A percentile compares a stretch with the other conserved stretches of the same genome.
Conservation (phyloP, 208 protist species). For the Blastocrithidia nonstop region DNA sequence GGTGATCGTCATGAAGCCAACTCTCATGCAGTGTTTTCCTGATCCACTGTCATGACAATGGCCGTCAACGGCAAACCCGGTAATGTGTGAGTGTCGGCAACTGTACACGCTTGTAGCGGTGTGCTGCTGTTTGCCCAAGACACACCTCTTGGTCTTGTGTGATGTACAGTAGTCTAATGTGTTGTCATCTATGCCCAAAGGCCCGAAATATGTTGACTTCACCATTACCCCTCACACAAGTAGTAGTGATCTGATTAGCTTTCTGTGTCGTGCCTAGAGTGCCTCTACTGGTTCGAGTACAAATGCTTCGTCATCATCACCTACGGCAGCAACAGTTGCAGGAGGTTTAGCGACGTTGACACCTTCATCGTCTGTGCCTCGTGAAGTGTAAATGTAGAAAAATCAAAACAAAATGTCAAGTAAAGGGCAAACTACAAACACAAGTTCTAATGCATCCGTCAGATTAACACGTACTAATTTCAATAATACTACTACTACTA, state of each 20-base stretch:
- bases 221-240: constrained; percentile 40
- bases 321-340: neutral
- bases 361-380: neutral
- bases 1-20: constrained; percentile 9
- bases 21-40: constrained; percentile 65
- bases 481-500: too few species aligned
- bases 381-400: neutral
- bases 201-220: constrained; percentile 67
- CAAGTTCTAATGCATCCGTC: too few species aligned
- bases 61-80: constrained; percentile 52
- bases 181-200: constrained; percentile 64
- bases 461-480: too few species aligned
- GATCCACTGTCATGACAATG: constrained; percentile 63
- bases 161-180: constrained; percentile 34
- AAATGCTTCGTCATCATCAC: neutral
- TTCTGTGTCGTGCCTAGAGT: constrained; percentile 39
- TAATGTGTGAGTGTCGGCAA: constrained; percentile 69
- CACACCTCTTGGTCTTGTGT: constrained; percentile 69
- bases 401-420: too few species aligned
- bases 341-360: neutral
- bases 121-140: constrained; percentile 65
- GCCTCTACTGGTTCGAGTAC: constrained; percentile 7
- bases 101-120: constrained; percentile 71
- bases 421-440: too few species aligned
- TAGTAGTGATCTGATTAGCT: constrained; percentile 39